A percentile compares a stretch with the other conserved stretches of the same genome.
Evolutionary conservation across 78 protist genomes (phyloP).

Genomic region (Dictyostelium capitatum): DNA sequence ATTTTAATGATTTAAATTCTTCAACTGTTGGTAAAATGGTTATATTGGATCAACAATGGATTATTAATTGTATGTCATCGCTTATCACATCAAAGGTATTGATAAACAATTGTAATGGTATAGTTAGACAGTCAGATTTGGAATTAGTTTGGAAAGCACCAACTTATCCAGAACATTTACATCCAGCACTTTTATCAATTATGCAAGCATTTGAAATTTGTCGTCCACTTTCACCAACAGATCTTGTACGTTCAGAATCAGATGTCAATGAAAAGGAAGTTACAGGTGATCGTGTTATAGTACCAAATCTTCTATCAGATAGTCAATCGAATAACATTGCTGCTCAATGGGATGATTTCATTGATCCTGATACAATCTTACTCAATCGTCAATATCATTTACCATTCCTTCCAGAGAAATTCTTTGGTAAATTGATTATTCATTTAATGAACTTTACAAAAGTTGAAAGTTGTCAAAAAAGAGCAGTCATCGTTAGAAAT

Average conservation of each 20-base stretch:
- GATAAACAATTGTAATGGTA: slow-evolving; percentile 15
- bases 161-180: slow-evolving; percentile 70
- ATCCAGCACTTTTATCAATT: slow-evolving; percentile 50
- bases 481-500: slow-evolving; percentile 34
- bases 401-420: slow-evolving; percentile 60
- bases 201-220: slow-evolving; percentile 83
- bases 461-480: slow-evolving; percentile 61
- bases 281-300: slow-evolving; percentile 24
- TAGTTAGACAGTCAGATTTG: slow-evolving; percentile 39
- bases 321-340: neutral
- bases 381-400: slow-evolving; percentile 72
- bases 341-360: slow-evolving; percentile 62
- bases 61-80: slow-evolving; percentile 75
- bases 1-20: slow-evolving; percentile 64
- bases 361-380: slow-evolving; percentile 33
- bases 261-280: slow-evolving; percentile 30
- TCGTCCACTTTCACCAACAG: slow-evolving; percentile 34
- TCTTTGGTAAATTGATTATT: slow-evolving; percentile 66
- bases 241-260: slow-evolving; percentile 6
- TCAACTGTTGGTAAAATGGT: slow-evolving; percentile 76
- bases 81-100: slow-evolving; percentile 9
- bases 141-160: slow-evolving; percentile 81
- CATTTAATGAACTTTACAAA: slow-evolving; percentile 38
- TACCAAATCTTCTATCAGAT: slow-evolving; percentile 40
- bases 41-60: slow-evolving; percentile 81